Percentiles rank a stretch among this genome's conserved stretches.
These are phyloP conservation scores for Prunus mira DNA, from an alignment of 306 rosid species.

Conservation along the genomic window DNA sequence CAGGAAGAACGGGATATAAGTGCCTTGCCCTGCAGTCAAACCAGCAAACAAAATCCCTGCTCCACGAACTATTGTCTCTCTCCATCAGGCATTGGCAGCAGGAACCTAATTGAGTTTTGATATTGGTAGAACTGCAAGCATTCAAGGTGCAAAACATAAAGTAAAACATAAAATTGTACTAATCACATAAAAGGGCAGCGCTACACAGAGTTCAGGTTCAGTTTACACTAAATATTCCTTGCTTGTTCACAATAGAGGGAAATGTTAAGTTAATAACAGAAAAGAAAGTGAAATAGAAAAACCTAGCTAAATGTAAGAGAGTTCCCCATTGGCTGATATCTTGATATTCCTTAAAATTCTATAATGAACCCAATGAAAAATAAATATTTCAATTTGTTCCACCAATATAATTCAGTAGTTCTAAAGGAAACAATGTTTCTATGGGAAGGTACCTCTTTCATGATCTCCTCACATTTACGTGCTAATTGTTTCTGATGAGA, in stretches of 20 bases:
- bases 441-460: conserved; percentile 47
- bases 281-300: not conserved
- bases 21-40: not conserved
- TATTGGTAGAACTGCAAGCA: conserved; percentile 38
- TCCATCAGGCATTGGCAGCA: conserved; percentile 22
- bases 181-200: not conserved
- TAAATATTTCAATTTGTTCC: not conserved
- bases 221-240: not conserved
- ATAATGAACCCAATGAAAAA: not conserved
- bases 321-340: not conserved
- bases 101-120: conserved; percentile 11
- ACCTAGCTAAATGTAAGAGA: too few relatives aligned
- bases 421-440: not conserved
- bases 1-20: too few relatives aligned
- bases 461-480: conserved; percentile 43
- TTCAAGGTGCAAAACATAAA: not conserved
- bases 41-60: not conserved
- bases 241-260: not conserved
- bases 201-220: not conserved
- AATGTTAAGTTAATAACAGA: not conserved
- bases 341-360: too few relatives aligned
- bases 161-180: not conserved
- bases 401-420: not conserved
- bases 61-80: not conserved
- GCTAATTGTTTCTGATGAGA: conserved; percentile 43